Evolutionary conservation across 768 basidiomycete genomes (phyloP).

Genomic region (Leucosporidium yakuticum): DNA sequence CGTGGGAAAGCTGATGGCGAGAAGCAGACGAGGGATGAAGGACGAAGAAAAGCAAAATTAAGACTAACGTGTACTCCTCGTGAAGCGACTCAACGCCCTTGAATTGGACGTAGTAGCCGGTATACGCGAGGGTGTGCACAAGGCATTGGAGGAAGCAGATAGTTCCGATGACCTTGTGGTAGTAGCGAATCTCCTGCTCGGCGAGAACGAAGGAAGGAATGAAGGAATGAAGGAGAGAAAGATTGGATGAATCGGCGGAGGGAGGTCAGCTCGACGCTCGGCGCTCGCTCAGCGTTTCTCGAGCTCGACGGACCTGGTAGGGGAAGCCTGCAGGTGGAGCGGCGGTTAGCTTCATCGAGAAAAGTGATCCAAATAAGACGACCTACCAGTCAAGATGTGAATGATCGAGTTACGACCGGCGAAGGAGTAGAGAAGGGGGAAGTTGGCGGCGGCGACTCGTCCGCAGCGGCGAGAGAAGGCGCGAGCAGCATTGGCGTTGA

Average conservation of each 20-base stretch:
- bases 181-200: constrained; percentile 12
- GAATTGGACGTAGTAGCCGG: no score
- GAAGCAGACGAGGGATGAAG: not conserved
- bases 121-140: constrained; percentile 24
- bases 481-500: constrained; percentile 3
- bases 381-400: constrained; percentile 14
- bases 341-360: not conserved
- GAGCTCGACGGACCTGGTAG: constrained; percentile 10
- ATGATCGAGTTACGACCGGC: constrained; percentile 26
- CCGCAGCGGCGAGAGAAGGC: constrained; percentile 24
- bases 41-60: not conserved
- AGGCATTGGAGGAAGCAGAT: constrained; percentile 17
- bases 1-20: not conserved
- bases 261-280: no score
- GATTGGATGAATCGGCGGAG: no score
- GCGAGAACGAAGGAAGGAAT: not conserved
- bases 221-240: no score
- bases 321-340: constrained; percentile 7
- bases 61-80: constrained; percentile 9
- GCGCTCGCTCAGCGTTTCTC: no score
- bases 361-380: no score
- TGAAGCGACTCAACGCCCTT: no score
- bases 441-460: constrained; percentile 22
- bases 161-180: constrained; percentile 21
- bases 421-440: constrained; percentile 18